A percentile compares a stretch with the other conserved stretches of the same genome.
phyloP scores from a whole-genome alignment of 441 rosid genomes.

The Biscutella laevigata region DNA sequence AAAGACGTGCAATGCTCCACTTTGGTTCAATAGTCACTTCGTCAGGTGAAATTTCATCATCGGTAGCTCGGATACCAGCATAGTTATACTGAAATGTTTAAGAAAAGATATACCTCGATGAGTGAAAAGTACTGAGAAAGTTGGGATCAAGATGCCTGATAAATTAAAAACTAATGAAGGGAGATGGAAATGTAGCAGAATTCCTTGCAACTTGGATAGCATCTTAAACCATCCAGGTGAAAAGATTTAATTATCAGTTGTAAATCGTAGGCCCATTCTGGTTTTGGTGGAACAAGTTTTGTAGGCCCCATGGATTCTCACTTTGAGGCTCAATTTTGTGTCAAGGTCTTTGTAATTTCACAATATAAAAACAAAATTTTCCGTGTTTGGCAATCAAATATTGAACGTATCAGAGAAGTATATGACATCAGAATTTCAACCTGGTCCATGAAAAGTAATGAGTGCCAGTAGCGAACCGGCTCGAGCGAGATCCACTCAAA shows the following conservation, averaged over 20 bases:
- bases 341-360: neutral
- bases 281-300: conserved; percentile 8
- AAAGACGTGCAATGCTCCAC: conserved; percentile 75
- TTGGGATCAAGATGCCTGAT: conserved; percentile 7
- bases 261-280: neutral
- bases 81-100: conserved; percentile 59
- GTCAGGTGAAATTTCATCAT: conserved; percentile 42
- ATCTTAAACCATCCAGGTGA: neutral
- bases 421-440: conserved; percentile 31
- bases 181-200: neutral
- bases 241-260: conserved; percentile 3
- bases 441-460: conserved; percentile 97
- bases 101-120: neutral
- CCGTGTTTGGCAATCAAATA: neutral
- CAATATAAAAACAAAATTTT: neutral
- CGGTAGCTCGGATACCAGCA: conserved; percentile 72
- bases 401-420: conserved; percentile 2
- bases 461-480: conserved; percentile 76
- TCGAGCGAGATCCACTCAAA: conserved; percentile 91
- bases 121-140: neutral
- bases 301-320: conserved; percentile 5
- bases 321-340: conserved; percentile 12
- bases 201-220: conserved; percentile 8
- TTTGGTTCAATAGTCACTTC: conserved; percentile 77
- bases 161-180: neutral